phyloP scores from a whole-genome alignment of 129 eudicot genomes.

The Lactuca saligna region DNA sequence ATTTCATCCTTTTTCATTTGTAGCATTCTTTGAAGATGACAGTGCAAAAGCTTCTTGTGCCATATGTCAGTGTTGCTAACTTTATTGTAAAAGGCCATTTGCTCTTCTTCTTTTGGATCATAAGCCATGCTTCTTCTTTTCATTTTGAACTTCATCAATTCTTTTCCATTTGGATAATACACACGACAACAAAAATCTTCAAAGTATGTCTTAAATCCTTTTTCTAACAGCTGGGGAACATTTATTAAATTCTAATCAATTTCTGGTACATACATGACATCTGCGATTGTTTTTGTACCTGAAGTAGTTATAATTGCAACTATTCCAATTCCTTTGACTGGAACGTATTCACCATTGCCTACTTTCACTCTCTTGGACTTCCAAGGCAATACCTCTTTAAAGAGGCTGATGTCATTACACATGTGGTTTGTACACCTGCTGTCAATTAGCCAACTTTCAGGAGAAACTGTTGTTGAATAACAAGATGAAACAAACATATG shows the following conservation, averaged over 20 bases:
- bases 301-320: too few species aligned
- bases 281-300: too few species aligned
- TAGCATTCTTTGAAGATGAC: background rate
- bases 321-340: background rate
- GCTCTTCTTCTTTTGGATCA: slow-evolving; percentile 1
- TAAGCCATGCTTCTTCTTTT: background rate
- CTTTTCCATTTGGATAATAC: background rate
- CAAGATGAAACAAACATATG: background rate
- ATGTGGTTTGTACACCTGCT: too few species aligned
- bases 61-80: background rate
- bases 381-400: background rate
- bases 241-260: too few species aligned
- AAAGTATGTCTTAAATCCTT: background rate
- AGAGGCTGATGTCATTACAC: too few species aligned
- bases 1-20: too few species aligned
- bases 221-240: background rate
- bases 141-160: background rate
- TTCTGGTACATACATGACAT: too few species aligned
- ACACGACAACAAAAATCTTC: background rate
- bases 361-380: background rate
- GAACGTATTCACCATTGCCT: background rate
- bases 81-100: background rate
- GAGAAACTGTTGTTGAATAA: background rate
- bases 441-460: background rate
- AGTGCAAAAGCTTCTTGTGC: background rate